phyloP scores from a whole-genome alignment of 2,329 filamentous ascomycete species.

The Fusarium tupiense region DNA sequence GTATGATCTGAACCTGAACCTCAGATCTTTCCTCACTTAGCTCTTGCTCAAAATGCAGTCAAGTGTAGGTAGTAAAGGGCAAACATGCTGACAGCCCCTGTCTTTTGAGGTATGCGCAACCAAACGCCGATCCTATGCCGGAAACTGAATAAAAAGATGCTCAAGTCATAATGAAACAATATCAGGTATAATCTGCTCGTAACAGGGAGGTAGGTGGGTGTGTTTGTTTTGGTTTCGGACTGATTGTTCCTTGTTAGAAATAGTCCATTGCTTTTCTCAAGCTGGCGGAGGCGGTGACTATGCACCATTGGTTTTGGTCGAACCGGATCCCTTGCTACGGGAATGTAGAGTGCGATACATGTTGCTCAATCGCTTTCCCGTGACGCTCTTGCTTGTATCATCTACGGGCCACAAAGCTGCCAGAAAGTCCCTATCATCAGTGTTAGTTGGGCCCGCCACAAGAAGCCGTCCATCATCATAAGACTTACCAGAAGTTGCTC shows the following conservation, averaged over 20 bases:
- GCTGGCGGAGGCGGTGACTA: constrained; percentile 27
- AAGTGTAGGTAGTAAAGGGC: constrained; percentile 8
- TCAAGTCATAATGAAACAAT: constrained; percentile 35
- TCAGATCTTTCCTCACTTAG: constrained; percentile 25
- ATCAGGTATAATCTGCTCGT: constrained; percentile 33
- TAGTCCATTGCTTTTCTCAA: background rate
- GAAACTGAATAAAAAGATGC: constrained; percentile 35
- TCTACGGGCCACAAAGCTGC: constrained; percentile 59
- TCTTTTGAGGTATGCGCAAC: constrained; percentile 33
- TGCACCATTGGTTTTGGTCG: constrained; percentile 47
- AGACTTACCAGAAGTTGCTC: constrained; percentile 61
- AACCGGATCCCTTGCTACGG: constrained; percentile 47
- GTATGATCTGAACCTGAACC: constrained; percentile 38
- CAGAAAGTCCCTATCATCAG: constrained; percentile 53
- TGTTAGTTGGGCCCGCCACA: constrained; percentile 30
- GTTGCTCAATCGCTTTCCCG: constrained; percentile 55
- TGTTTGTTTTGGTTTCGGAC: background rate
- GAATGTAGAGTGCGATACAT: constrained; percentile 55
- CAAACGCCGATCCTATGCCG: constrained; percentile 45
- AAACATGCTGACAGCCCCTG: constrained; percentile 39
- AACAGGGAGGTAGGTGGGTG: constrained; percentile 2
- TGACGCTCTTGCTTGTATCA: constrained; percentile 55
- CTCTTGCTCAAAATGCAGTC: background rate
- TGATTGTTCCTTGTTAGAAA: background rate
- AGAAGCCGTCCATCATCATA: background rate